Evolutionary conservation across 2,329 filamentous ascomycete genomes (phyloP).

Genomic region (Aureobasidium subglaciale): DNA sequence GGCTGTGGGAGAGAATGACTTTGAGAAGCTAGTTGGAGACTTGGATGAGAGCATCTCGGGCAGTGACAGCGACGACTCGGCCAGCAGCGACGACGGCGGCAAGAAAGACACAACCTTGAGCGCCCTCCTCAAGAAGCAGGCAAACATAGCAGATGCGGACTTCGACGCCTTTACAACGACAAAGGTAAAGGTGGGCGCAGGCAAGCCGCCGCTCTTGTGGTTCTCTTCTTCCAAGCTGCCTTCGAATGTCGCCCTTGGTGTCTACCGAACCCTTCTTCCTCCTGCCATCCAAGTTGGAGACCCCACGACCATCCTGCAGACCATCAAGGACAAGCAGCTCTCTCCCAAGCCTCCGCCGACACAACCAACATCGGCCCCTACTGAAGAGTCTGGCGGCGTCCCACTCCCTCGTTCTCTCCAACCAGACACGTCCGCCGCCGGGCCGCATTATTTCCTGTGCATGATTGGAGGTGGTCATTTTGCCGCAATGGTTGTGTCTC

Average conservation of each 20-base stretch:
- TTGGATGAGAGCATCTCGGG: constrained; percentile 90
- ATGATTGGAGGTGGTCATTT: constrained; percentile 99
- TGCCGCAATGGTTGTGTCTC: constrained; percentile 87
- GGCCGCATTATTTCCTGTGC: constrained; percentile 87
- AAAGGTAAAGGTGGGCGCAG: constrained; percentile 48
- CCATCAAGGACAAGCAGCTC: constrained; percentile 70
- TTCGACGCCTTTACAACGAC: constrained; percentile 35
- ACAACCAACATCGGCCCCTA: constrained; percentile 34
- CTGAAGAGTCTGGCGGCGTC: constrained; percentile 51
- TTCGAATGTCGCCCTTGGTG: constrained; percentile 69
- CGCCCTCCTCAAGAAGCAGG: constrained; percentile 74
- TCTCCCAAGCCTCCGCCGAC: constrained; percentile 48
- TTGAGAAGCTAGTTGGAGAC: constrained; percentile 76
- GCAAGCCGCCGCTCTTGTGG: constrained; percentile 76
- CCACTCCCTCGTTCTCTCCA: constrained; percentile 37
- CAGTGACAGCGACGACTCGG: constrained; percentile 61
- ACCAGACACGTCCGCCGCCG: constrained; percentile 50
- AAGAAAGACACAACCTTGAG: constrained; percentile 65
- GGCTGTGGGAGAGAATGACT: constrained; percentile 71
- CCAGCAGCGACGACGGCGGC: constrained; percentile 55
- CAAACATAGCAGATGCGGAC: constrained; percentile 57
- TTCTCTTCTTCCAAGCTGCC: constrained; percentile 71
- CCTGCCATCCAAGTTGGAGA: constrained; percentile 60
- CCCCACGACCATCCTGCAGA: constrained; percentile 53
- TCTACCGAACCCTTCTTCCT: constrained; percentile 79